Base-by-base conservation (phyloP, 2,329 filamentous ascomycete genomes). In the Xylariaceae sp. region DNA sequence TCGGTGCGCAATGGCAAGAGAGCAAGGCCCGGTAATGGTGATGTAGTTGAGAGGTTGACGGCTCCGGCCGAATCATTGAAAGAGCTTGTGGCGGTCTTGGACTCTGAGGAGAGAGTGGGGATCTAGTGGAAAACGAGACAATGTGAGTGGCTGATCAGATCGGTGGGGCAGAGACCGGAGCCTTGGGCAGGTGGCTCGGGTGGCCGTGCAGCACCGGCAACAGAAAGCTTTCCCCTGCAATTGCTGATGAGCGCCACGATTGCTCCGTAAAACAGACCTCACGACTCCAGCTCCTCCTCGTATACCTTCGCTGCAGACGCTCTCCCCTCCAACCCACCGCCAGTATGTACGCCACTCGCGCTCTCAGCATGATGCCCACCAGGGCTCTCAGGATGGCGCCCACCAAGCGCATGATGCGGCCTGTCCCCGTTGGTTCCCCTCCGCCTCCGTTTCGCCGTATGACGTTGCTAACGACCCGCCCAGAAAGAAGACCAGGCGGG, bases 401-500 rank as follows among this genome's bases (percentile, higher is more conserved):
- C 48, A 77, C 77, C 47, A 64, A 64, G 60, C 74, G 75, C 64
- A 72, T 80, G 73, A 73, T 81, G 72, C 67, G 68, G 59, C 77
- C 83, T 49, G 63, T 85, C 56, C 84, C 84, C 53, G 86, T 90
- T 69, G 68, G 80, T 45, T 32, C 40, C 27, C 33, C 28, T 38
- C 29, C 36, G 30, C 35, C 24, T 43, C 38, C 34, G 45, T 43
- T 42, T 34, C 38, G 40, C 43, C 39, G 52, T 50, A 58, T 55
- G 53, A 56, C 50, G 51, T 54, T 57, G 50, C 54, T 61, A 56
- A 61, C 59, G 39, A 50, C 44, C 26, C 35, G 33, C 47, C 52
- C 50, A 81, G 77, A 75, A 75, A 52, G 77, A 81, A 63, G 75
- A 80, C 55, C 77, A 80, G 59, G 68, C 69, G 51, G 77, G 77